phyloP scores from a whole-genome alignment of 495 filamentous ascomycete species.

The Tuber magnatum region DNA sequence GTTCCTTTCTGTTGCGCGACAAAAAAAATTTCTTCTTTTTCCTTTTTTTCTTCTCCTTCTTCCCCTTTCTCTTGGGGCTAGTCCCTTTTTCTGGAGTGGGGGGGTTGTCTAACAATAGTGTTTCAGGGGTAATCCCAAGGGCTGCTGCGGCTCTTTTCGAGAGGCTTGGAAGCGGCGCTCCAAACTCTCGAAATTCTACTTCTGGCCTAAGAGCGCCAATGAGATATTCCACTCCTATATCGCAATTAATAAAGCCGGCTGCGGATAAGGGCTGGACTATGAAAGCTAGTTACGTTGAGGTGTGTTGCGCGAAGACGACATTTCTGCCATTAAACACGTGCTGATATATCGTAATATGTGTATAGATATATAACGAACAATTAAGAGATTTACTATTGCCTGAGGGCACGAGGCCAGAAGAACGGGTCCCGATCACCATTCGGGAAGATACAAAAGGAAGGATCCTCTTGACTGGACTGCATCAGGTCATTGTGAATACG shows the following conservation, averaged over 20 bases:
- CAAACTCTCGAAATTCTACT: slow-evolving; percentile 53
- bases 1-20: slow-evolving; percentile 15
- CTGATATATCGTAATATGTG: slow-evolving; percentile 32
- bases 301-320: slow-evolving; percentile 39
- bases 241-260: slow-evolving; percentile 47
- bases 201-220: slow-evolving; percentile 75
- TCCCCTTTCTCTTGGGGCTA: background rate
- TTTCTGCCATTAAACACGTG: slow-evolving; percentile 8
- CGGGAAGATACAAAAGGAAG: slow-evolving; percentile 93
- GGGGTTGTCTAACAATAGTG: slow-evolving; percentile 32
- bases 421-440: slow-evolving; percentile 71
- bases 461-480: slow-evolving; percentile 84
- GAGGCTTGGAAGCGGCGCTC: slow-evolving; percentile 60
- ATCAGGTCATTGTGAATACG: slow-evolving; percentile 82
- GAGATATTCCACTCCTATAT: slow-evolving; percentile 62
- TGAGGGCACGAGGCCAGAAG: slow-evolving; percentile 59
- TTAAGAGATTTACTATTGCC: slow-evolving; percentile 82
- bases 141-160: slow-evolving; percentile 84
- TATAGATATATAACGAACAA: slow-evolving; percentile 91
- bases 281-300: slow-evolving; percentile 94
- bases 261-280: slow-evolving; percentile 82
- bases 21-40: background rate
- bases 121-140: slow-evolving; percentile 80
- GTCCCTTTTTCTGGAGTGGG: slow-evolving; percentile 1
- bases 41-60: background rate